A percentile compares a stretch with the other conserved stretches of the same genome.
phyloP scores from a whole-genome alignment of 768 basidiomycete genomes.

The Fomitopsis serialis region DNA sequence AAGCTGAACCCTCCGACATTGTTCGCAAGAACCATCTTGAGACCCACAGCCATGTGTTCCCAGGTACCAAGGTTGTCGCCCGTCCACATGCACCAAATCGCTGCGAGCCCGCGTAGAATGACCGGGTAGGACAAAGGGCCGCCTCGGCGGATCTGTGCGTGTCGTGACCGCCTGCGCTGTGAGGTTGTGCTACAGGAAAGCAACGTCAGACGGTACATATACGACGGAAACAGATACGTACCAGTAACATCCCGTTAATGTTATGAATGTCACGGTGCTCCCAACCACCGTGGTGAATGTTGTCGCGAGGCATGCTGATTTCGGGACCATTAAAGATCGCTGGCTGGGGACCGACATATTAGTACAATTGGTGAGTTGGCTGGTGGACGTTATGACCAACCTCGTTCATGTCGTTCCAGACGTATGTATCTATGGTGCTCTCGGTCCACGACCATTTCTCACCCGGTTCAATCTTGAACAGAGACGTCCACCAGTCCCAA shows the following conservation, averaged over 20 bases:
- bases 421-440: conserved; percentile 79
- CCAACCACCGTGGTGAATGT: conserved; percentile 90
- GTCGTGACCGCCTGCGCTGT: conserved; percentile 76
- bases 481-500: conserved; percentile 86
- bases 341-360: conserved; percentile 43
- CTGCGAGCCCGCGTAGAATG: conserved; percentile 95
- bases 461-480: conserved; percentile 65
- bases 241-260: conserved; percentile 93
- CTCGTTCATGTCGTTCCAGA: conserved; percentile 99
- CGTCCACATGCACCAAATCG: conserved; percentile 98
- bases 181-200: conserved; percentile 59
- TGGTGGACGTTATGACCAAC: conserved; percentile 39
- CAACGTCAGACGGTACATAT: background rate
- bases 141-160: conserved; percentile 68
- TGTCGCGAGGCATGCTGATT: conserved; percentile 75
- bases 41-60: conserved; percentile 93
- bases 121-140: conserved; percentile 96
- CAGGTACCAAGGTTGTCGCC: conserved; percentile 97
- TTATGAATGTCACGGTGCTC: conserved; percentile 98
- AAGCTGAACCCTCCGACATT: conserved; percentile 90
- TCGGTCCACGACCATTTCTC: conserved; percentile 71
- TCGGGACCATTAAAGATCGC: conserved; percentile 99
- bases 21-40: conserved; percentile 90
- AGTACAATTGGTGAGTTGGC: background rate
- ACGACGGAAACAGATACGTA: conserved; percentile 29